Conservation (phyloP, 2,329 filamentous ascomycete species). For the Pyrenochaeta sp. region DNA sequence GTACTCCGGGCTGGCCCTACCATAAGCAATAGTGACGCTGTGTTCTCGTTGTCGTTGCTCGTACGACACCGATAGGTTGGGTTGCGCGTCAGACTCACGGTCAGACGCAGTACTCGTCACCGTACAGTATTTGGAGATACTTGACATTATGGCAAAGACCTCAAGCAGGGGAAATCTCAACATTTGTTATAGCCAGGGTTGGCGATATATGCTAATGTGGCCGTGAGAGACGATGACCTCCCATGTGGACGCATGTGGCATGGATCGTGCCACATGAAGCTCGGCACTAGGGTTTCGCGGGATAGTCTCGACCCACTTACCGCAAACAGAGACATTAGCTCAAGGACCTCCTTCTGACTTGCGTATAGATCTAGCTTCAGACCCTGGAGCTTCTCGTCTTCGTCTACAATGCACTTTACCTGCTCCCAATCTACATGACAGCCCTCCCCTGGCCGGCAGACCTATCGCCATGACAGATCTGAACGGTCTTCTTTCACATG, state of each 20-base stretch:
- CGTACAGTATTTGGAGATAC: not conserved
- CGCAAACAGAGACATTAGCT: constrained; percentile 11
- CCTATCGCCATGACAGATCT: constrained; percentile 13
- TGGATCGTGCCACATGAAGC: constrained; percentile 8
- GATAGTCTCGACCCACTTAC: constrained; percentile 17
- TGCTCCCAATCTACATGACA: not conserved
- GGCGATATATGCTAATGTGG: not conserved
- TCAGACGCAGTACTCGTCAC: not conserved
- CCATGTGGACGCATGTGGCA: constrained; percentile 1
- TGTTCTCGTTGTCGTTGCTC: not conserved
- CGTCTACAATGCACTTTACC: constrained; percentile 3
- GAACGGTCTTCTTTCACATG: constrained; percentile 5
- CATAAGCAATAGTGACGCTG: not conserved
- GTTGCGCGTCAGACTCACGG: not conserved
- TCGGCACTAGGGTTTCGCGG: constrained; percentile 12
- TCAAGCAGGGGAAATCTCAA: not conserved
- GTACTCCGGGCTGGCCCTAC: not conserved
- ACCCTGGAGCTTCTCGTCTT: constrained; percentile 2
- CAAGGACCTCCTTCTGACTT: constrained; percentile 6
- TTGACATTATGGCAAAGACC: not conserved
- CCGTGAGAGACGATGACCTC: not conserved
- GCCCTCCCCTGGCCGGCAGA: not conserved
- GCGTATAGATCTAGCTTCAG: constrained; percentile 17
- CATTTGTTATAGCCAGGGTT: not conserved
- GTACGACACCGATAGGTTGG: not conserved